These are phyloP conservation scores for Rhynchospora tenuis DNA, from an alignment of 176 grass and related monocot genomes.

Conservation along the genomic window DNA sequence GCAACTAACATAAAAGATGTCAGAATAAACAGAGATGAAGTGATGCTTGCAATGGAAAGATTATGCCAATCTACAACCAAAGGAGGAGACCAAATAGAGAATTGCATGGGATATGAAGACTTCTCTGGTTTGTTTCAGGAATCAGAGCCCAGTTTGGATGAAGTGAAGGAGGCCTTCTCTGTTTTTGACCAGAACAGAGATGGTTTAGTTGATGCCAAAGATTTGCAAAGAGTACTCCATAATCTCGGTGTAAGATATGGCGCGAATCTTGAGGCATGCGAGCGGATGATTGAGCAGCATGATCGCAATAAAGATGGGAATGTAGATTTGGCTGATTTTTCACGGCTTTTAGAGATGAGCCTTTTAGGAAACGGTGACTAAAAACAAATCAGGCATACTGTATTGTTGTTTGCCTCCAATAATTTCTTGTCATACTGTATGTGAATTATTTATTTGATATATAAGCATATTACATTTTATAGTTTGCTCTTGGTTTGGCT, in stretches of 20 bases:
- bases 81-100: neutral
- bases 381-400: neutral
- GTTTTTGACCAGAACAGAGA: slow-evolving; percentile 63
- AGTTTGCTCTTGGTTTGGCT: neutral
- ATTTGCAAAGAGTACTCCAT: slow-evolving; percentile 40
- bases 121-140: slow-evolving; percentile 45
- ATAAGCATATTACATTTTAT: neutral
- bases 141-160: slow-evolving; percentile 70
- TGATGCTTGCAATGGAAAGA: neutral
- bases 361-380: slow-evolving; percentile 8
- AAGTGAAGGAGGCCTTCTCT: slow-evolving; percentile 54
- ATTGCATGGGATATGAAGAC: slow-evolving; percentile 31
- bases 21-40: neutral
- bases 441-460: neutral
- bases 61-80: neutral
- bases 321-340: slow-evolving; percentile 32
- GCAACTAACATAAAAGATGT: neutral
- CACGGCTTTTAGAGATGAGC: slow-evolving; percentile 30
- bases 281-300: slow-evolving; percentile 39
- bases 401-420: neutral
- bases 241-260: slow-evolving; percentile 41
- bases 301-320: slow-evolving; percentile 28
- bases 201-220: slow-evolving; percentile 51
- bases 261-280: slow-evolving; percentile 33
- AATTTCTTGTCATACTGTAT: neutral